Percentiles rank a stretch among this genome's conserved stretches.
These are phyloP conservation scores for Komagataella mondaviorum DNA, from an alignment of 805 yeast genomes.

Conservation along the genomic window DNA sequence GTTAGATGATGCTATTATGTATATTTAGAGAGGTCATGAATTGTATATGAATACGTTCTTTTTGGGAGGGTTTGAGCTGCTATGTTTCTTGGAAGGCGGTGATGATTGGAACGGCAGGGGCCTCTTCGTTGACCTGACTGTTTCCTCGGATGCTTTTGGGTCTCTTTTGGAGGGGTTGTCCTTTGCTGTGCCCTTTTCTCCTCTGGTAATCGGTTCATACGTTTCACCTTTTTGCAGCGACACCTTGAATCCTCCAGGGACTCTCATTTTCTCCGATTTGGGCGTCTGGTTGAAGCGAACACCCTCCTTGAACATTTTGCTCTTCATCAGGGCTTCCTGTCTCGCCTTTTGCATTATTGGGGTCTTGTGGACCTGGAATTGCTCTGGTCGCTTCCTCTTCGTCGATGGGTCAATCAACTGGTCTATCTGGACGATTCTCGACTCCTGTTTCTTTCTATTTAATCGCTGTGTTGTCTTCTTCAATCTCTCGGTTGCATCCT, in stretches of 20 bases:
- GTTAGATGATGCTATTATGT: not conserved
- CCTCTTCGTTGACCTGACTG: not conserved
- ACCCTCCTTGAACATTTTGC: slow-evolving; percentile 1
- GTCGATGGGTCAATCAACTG: not conserved
- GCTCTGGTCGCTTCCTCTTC: not conserved
- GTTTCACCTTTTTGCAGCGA: not conserved
- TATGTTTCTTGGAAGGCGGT: not conserved
- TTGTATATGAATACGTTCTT: not conserved
- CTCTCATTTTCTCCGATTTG: not conserved
- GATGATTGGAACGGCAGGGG: not conserved
- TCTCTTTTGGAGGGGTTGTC: not conserved
- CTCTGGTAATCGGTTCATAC: not conserved
- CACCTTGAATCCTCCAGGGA: not conserved
- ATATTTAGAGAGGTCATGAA: not conserved
- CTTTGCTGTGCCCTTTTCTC: not conserved
- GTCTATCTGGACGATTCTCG: not conserved
- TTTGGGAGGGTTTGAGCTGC: not conserved
- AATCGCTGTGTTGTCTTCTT: slow-evolving; percentile 26
- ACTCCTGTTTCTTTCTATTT: slow-evolving; percentile 18
- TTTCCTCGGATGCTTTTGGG: not conserved
- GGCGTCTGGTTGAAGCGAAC: not conserved
- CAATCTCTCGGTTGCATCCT: slow-evolving; percentile 29
- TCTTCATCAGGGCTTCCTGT: not conserved
- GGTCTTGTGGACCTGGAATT: not conserved
- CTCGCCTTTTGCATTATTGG: slow-evolving; percentile 1